Conservation (phyloP, 805 yeast genomes). For the Komagataella pseudopastoris region DNA sequence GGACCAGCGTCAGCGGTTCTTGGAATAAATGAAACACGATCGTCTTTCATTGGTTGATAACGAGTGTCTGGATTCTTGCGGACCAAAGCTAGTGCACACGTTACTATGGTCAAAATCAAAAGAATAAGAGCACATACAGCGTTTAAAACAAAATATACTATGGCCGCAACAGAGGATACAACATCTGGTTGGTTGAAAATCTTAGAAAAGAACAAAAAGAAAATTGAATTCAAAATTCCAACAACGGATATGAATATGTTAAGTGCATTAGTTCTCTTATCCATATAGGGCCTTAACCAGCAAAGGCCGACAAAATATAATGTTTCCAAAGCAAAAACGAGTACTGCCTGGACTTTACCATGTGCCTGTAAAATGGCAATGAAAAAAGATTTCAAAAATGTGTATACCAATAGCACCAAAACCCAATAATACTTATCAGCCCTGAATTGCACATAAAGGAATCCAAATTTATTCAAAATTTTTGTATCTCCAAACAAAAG, state of each 20-base stretch:
- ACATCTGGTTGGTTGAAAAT: conserved; percentile 72
- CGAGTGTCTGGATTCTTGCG: conserved; percentile 91
- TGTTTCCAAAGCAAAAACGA: conserved; percentile 66
- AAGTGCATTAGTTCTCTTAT: conserved; percentile 86
- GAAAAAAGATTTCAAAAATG: conserved; percentile 62
- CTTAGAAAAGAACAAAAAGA: conserved; percentile 82
- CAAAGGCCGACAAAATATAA: conserved; percentile 52
- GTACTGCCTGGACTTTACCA: conserved; percentile 74
- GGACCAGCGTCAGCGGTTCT: conserved; percentile 26
- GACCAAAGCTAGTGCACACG: conserved; percentile 73
- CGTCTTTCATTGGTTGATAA: conserved; percentile 94
- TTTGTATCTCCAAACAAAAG: conserved; percentile 73
- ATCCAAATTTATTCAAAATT: conserved; percentile 79
- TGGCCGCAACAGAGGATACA: conserved; percentile 87
- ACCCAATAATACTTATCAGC: conserved; percentile 85
- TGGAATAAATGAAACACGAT: conserved; percentile 89
- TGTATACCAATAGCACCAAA: conserved; percentile 46
- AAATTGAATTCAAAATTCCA: conserved; percentile 68
- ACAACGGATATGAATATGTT: conserved; percentile 77
- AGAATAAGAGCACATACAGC: conserved; percentile 79
- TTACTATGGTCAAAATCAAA: conserved; percentile 73
- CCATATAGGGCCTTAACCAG: conserved; percentile 81
- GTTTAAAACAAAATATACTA: conserved; percentile 78
- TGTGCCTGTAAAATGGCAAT: conserved; percentile 74
- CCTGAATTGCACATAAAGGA: conserved; percentile 79